Base-by-base conservation (phyloP, 2,329 filamentous ascomycete genomes). In the Septoria petroselini region DNA sequence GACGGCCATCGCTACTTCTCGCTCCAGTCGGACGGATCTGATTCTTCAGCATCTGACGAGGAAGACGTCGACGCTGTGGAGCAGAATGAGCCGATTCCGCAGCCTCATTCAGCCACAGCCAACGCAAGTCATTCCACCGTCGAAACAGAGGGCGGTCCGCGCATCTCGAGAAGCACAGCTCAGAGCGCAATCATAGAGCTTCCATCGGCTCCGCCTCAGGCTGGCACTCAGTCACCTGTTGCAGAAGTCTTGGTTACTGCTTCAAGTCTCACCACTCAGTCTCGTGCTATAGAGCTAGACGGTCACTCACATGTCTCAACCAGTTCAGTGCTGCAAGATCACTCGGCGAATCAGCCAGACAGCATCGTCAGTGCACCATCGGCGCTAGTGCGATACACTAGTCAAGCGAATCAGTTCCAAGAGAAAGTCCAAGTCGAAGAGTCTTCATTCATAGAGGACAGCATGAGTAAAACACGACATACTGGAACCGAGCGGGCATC, bases 1-100 rank as follows among this genome's bases (percentile, higher is more conserved):
- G 52, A 54, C 15, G 29, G 23, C n/a, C 43, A 52, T 29, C 38
- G 43, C 30, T 49, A 52, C 37, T 50, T 54, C 33, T 56, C 53
- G 12, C 53, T 57, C 19, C 51, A 56, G 33, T 43, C 53, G 2
- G 35, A 25, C 4, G 46, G 23, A 3, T 48, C 56, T 17, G 43
- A 50, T 12, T 30, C 29, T 33, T 8, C 19, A 7, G 39, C 25
- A 17, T 48, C 45, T 29, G 38, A 15, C 23, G 38, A 25, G 7
- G 19, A 41, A 11, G 37, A 40, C 3, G 21, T 15, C n/a, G 23
- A 27, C 6, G 9, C 9, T 30, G 4, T 14, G 5, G 38, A 41
- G 9, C n/a, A n/a, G n/a, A n/a, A n/a, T n/a, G n/a, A n/a, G n/a
- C n/a, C n/a, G n/a, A n/a, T n/a, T n/a, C n/a, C n/a, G n/a, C n/a